Evolutionary conservation across 2,329 filamentous ascomycete genomes (phyloP), one percentile per base, ranked within the genome.

Genomic region (Neofusicoccum laricinum): DNA sequence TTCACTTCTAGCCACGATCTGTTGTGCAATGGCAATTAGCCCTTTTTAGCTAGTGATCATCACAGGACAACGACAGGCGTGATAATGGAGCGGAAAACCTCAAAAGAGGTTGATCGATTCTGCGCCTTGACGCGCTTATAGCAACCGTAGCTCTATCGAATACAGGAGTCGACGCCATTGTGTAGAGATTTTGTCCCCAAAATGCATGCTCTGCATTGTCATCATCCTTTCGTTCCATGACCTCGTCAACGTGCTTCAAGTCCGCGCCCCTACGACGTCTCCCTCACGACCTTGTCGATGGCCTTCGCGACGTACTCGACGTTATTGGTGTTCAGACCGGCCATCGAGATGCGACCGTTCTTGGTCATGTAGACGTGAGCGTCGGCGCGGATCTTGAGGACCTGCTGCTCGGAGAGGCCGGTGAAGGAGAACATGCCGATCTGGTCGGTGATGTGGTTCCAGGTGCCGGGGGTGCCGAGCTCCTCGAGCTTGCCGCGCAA

Each of bases 341-440:
- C 95, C 94, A 99, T 98, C 75, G 91, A 96, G 79, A 98, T 97
- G 55, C 95, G 90, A 21, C 95, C 95, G 75, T 99, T 99, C 86
- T 97, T 97, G 69, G 94, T 98, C 82, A 94, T 93, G 81, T 95
- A 95, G 62, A 95, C 84, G 77, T 95, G 91, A 66, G 83, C 86
- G 58, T 91, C 86, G 66, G 87, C 82, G 61, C 89, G 85, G 67
- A 95, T 80, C 79, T 86, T 88, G 70, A 85, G 70, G 7, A 94
- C 91, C 76, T 95, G 91, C 67, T 85, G 75, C 80, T 93, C 90
- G 12, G 77, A 85, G 75, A 96, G 79, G 12, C 92, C 92, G 0
- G 92, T 96, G 78, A 96, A 99, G 77, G 90, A 94, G 82, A 99
- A 99, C 95, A 99, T 99, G 81, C 95, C 95, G 75, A 99, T 99